Evolutionary conservation across 2,329 filamentous ascomycete species (phyloP).

Genomic region (Curvularia lunata): DNA sequence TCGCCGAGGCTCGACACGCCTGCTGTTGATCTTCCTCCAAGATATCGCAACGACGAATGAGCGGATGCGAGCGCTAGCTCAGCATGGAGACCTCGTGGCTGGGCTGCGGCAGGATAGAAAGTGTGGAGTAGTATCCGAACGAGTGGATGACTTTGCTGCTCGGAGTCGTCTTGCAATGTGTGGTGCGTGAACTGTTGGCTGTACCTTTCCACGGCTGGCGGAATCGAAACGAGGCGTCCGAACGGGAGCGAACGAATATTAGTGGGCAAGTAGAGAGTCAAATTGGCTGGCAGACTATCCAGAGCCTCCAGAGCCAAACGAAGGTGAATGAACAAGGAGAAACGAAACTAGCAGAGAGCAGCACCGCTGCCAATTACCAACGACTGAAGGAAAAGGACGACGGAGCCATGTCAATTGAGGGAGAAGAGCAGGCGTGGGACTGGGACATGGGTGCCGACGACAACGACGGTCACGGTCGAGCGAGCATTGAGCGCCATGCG

Average conservation of each 20-base stretch:
- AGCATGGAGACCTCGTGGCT: constrained; percentile 34
- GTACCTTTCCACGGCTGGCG: constrained; percentile 15
- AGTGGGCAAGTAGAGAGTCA: constrained; percentile 5
- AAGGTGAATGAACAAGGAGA: constrained; percentile 37
- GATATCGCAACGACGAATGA: constrained; percentile 33
- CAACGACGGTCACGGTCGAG: constrained; percentile 35
- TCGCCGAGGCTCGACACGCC: constrained; percentile 28
- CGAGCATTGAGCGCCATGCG: constrained; percentile 46
- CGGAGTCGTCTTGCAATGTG: constrained; percentile 38
- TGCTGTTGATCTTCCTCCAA: constrained; percentile 24
- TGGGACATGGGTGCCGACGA: constrained; percentile 30
- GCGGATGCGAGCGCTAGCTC: constrained; percentile 27
- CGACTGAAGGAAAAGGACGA: constrained; percentile 34
- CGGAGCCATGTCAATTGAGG: constrained; percentile 33
- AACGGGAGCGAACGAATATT: constrained; percentile 4
- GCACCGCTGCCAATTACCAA: constrained; percentile 46
- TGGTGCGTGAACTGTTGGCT: constrained; percentile 32
- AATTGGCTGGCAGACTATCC: constrained; percentile 23
- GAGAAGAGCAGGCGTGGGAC: constrained; percentile 38
- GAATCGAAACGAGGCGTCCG: constrained; percentile 21
- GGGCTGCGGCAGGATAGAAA: constrained; percentile 22
- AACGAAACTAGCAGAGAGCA: constrained; percentile 47
- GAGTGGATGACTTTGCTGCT: constrained; percentile 45
- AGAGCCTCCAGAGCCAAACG: constrained; percentile 40
- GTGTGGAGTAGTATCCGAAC: constrained; percentile 28